Evolutionary conservation across 495 filamentous ascomycete species (phyloP), one percentile per base, ranked within the genome.

Genomic region (Hypoxylon intermedium): DNA sequence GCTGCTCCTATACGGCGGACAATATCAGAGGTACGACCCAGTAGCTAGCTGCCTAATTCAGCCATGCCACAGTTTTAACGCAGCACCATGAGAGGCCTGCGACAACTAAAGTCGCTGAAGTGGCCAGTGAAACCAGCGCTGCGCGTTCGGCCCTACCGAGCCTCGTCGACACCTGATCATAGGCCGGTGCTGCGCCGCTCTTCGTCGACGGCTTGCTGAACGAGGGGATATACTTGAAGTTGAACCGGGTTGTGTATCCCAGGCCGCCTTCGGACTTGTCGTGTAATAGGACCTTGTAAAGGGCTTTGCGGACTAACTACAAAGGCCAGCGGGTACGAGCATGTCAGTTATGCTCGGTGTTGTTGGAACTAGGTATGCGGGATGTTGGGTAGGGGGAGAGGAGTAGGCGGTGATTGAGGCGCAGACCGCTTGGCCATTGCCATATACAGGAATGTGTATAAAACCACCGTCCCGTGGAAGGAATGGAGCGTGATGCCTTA

Each of bases 221-320:
- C 12, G 60, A 58, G 12, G 88, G 87, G 5, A 89, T 72, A 67
- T 87, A 89, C 67, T 88, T 85, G 70, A 89, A 87, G 15, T 84
- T 81, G 56, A 87, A 88, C 33, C 70, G 65, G 1, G 79, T 80
- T 66, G 84, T 82, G 18, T 76, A 67, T n/a, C 83, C 77, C 0
- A 90, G 77, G 0, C 81, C 85, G 11, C 75, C 77, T 49, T 84
- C 81, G 33, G 78, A 75, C 38, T 86, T 76, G 5, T 85, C 78
- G 24, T 57, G 18, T 1, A 71, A 41, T 1, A 88, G 75, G 34
- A 87, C 57, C 9, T 66, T 60, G 55, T 80, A 85, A 56, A 87
- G 83, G 9, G 79, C 55, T 48, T 63, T 77, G 20, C 84, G 85
- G n/a, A 82, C 46, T 7, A 67, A 15, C 67, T 70, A 16, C 7